Base-by-base conservation (phyloP, 768 basidiomycete genomes). In the Tulasnella sp. region DNA sequence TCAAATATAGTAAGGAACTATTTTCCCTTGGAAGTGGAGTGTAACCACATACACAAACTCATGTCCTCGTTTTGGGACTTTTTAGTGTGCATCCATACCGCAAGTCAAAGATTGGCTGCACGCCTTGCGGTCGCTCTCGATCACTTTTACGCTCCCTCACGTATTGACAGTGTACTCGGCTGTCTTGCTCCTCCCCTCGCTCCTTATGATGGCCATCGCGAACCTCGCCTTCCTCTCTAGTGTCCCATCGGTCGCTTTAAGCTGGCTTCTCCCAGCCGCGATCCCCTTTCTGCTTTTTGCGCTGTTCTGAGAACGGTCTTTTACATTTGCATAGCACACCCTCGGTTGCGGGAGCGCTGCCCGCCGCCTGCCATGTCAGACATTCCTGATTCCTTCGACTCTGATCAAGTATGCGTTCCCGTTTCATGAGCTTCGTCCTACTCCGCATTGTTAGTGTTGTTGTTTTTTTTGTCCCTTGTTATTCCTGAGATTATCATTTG, bases 101-200 rank as follows among this genome's bases (percentile, higher is more conserved):
- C 41, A 34, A 22, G 79, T 80, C n/a, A 72, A 80, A 73, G 41
- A 60, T 41, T 74, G 75, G 31, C 34, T 76, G 24, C 73, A 80
- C 20, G 79, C 42, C 14, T 64, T 80, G n/a, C 79, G 73, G 7
- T 72, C 79, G 16, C 79, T 80, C 20, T 80, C 79, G 22, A 75
- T 80, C 64, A 74, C 72, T 7, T 75, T 72, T 50, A 31, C n/a
- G 18, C 41, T 79, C 64, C 78, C 78, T 37, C 72, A 79, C 46
- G 37, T 72, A 31, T 48, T 79, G 42, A 58, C 78, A 28, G 54
- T 37, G 6, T 78, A 78, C 58, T 78, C 77, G 11, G 77, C 58
- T 40, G 9, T 78, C n/a, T 34, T 78, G 46, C 58, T 60, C 37
- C 37, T 28, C 18, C 14, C 48, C 16, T 40, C 44, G 24, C 48